Conservation (phyloP, 257 asterid genomes). For the Osmanthus fragrans region DNA sequence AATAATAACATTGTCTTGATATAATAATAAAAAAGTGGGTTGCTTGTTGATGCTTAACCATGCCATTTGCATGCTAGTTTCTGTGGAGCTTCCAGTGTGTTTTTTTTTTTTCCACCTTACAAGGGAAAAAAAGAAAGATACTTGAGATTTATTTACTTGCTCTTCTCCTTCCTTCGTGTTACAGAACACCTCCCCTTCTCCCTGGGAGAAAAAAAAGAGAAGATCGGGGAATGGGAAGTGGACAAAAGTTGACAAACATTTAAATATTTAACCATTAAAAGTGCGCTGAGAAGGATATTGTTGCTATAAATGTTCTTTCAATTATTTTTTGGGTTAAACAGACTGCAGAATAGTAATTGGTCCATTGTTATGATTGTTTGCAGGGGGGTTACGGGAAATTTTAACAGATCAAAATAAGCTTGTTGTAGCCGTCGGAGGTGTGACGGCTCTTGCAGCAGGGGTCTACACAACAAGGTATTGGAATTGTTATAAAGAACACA, state of each 20-base stretch:
- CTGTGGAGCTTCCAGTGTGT: not conserved
- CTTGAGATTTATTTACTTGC: not conserved
- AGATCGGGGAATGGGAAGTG: not conserved
- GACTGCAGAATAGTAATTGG: not conserved
- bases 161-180: not conserved
- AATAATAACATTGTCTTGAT: not conserved
- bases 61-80: not conserved
- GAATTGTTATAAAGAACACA: not conserved
- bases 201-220: not conserved
- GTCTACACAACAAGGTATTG: slow-evolving; percentile 87
- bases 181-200: not conserved
- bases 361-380: slow-evolving; percentile 33
- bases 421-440: slow-evolving; percentile 91
- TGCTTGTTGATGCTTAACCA: not conserved
- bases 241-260: not conserved
- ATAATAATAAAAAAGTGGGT: not conserved
- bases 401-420: slow-evolving; percentile 88
- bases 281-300: not conserved
- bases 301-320: not conserved
- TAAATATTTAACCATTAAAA: not conserved
- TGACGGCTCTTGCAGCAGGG: slow-evolving; percentile 99
- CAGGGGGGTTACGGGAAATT: slow-evolving; percentile 87
- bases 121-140: not conserved
- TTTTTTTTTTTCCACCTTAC: not conserved
- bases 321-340: not conserved